Percentiles rank a stretch among this genome's conserved stretches.
phyloP scores from a whole-genome alignment of 2,329 filamentous ascomycete species.

The Orbilia brochopaga region DNA sequence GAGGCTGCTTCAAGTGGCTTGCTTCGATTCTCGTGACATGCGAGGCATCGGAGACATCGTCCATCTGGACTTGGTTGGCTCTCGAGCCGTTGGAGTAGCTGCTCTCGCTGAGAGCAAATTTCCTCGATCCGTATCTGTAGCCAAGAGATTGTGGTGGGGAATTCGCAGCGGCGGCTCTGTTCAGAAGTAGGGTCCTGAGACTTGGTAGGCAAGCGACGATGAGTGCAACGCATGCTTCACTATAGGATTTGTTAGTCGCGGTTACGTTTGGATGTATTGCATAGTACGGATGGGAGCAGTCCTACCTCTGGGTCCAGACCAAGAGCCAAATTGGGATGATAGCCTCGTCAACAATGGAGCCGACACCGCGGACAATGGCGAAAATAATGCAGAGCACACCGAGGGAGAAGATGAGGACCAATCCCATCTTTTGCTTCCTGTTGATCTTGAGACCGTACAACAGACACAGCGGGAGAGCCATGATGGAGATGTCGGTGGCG shows the following conservation, averaged over 20 bases:
- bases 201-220: conserved; percentile 48
- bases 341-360: conserved; percentile 42
- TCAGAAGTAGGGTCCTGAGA: conserved; percentile 42
- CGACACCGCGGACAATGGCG: conserved; percentile 55
- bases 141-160: conserved; percentile 23
- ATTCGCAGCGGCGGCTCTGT: conserved; percentile 29
- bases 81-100: conserved; percentile 37
- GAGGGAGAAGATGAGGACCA: conserved; percentile 55
- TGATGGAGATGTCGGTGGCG: conserved; percentile 56
- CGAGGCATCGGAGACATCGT: conserved; percentile 45
- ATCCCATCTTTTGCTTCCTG: conserved; percentile 55
- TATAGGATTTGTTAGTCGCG: not conserved
- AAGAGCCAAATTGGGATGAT: conserved; percentile 48
- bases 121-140: conserved; percentile 43
- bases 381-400: conserved; percentile 56
- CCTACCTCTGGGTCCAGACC: conserved; percentile 49
- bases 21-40: conserved; percentile 45
- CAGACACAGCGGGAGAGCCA: conserved; percentile 56
- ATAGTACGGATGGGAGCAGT: too few species aligned
- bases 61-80: conserved; percentile 37
- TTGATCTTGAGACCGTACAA: conserved; percentile 56
- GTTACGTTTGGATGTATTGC: not conserved
- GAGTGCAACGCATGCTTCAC: conserved; percentile 46
- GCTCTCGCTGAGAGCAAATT: conserved; percentile 29
- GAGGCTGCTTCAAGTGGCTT: conserved; percentile 20